A percentile compares a stretch with the other conserved stretches of the same genome.
These are phyloP conservation scores for Gypsophila paniculata DNA, from an alignment of 179 eudicot species.

Conservation along the genomic window DNA sequence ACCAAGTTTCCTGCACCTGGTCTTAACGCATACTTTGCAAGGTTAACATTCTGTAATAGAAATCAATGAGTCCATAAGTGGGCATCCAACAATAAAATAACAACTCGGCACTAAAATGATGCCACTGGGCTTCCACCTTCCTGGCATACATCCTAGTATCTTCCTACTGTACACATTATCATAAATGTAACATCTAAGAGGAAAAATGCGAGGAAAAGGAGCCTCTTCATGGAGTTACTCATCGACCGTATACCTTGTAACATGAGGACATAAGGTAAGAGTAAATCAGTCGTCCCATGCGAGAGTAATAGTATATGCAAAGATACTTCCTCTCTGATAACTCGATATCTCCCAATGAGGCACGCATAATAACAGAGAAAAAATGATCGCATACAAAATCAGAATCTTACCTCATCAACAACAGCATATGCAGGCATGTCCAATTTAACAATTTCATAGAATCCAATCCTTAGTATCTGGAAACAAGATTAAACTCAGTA, in stretches of 20 bases:
- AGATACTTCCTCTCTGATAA: background rate
- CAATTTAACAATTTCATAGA: constrained; percentile 81
- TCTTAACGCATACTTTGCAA: constrained; percentile 89
- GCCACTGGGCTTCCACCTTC: background rate
- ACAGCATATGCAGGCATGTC: constrained; percentile 98
- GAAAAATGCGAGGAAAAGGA: background rate
- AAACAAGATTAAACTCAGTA: constrained; percentile 9
- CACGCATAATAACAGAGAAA: background rate
- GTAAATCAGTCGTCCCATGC: background rate
- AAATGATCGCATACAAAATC: background rate
- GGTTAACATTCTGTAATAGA: constrained; percentile 70
- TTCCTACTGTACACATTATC: background rate
- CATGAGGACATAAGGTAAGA: background rate
- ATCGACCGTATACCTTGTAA: background rate
- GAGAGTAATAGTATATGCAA: constrained; percentile 1
- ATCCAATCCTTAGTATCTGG: constrained; percentile 90
- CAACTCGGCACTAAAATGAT: background rate
- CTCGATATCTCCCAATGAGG: background rate
- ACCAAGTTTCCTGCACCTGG: constrained; percentile 99
- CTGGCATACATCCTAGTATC: background rate
- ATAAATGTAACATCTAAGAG: background rate
- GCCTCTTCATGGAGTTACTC: background rate
- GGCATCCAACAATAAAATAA: constrained; percentile 2
- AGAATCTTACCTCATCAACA: constrained; percentile 69
- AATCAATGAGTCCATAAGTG: constrained; percentile 6